Conservation (phyloP, 305 asterid species). For the Salvia sclarea region DNA sequence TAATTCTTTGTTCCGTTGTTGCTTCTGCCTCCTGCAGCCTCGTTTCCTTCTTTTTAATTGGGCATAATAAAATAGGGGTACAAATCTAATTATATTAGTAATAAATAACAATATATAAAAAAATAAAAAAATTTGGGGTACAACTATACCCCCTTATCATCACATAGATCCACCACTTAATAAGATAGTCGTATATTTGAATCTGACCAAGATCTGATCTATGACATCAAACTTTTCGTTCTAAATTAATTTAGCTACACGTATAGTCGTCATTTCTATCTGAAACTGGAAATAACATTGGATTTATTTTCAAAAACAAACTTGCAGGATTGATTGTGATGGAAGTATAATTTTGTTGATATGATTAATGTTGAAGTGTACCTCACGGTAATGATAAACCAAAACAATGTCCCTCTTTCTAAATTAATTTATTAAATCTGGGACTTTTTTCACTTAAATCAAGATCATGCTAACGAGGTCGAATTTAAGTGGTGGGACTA, state of each 20-base stretch:
- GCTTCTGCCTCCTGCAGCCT: too few relatives aligned
- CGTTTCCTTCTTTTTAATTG: too few relatives aligned
- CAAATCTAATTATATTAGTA: too few relatives aligned
- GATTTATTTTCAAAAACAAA: not conserved
- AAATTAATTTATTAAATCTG: not conserved
- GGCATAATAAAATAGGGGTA: too few relatives aligned
- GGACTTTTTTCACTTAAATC: not conserved
- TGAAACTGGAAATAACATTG: not conserved
- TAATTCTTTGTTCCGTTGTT: too few relatives aligned
- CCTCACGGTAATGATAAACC: constrained; percentile 13
- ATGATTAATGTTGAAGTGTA: constrained; percentile 21
- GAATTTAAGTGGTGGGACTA: not conserved
- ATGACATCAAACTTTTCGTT: not conserved
- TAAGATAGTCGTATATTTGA: too few relatives aligned
- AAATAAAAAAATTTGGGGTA: too few relatives aligned
- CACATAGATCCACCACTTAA: too few relatives aligned
- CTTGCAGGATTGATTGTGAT: not conserved
- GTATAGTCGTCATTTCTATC: too few relatives aligned
- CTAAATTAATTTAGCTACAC: not conserved
- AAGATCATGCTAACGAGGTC: not conserved
- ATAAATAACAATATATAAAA: too few relatives aligned
- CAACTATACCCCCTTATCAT: too few relatives aligned
- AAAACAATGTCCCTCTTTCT: not conserved
- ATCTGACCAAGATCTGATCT: not conserved
- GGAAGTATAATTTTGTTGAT: not conserved